These are phyloP conservation scores for Melanogaster broomeanus DNA, from an alignment of 768 basidiomycete species.

Conservation along the genomic window DNA sequence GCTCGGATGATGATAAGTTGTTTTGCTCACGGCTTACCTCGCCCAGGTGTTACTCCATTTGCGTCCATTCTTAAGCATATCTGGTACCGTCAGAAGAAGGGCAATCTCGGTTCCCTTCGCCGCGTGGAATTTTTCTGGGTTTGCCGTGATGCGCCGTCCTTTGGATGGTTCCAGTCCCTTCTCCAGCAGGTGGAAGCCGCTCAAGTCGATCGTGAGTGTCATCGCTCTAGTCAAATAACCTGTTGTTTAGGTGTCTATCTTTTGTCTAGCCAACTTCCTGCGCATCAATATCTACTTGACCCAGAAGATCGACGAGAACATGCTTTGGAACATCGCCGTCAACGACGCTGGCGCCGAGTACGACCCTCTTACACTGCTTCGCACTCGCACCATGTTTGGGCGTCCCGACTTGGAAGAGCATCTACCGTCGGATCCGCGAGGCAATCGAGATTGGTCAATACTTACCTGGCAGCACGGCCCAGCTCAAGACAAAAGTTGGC, in stretches of 20 bases:
- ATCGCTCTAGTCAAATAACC: background rate
- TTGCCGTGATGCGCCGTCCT: conserved; percentile 92
- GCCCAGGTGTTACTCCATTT: conserved; percentile 85
- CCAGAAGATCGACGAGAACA: conserved; percentile 81
- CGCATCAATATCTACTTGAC: conserved; percentile 92
- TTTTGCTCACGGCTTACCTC: background rate
- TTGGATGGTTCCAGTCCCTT: conserved; percentile 94
- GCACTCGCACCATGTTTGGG: conserved; percentile 88
- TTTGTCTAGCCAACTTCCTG: conserved; percentile 75
- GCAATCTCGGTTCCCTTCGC: conserved; percentile 75
- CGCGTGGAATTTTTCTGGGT: conserved; percentile 96
- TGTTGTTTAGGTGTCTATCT: conserved; percentile 11
- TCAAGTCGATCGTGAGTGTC: conserved; percentile 79
- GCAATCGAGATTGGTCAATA: conserved; percentile 85
- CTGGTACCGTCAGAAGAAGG: conserved; percentile 87
- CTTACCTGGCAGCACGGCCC: conserved; percentile 74
- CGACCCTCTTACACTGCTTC: conserved; percentile 87
- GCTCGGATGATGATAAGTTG: background rate
- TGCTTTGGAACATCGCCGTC: conserved; percentile 90
- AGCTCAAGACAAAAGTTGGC: conserved; percentile 81
- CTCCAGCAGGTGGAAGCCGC: conserved; percentile 87
- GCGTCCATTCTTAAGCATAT: conserved; percentile 95
- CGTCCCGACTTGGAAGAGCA: conserved; percentile 87
- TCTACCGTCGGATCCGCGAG: conserved; percentile 72
- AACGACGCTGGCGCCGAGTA: conserved; percentile 85